Base-by-base conservation (phyloP, 306 rosid genomes). In the Ammopiptanthus mongolicus region DNA sequence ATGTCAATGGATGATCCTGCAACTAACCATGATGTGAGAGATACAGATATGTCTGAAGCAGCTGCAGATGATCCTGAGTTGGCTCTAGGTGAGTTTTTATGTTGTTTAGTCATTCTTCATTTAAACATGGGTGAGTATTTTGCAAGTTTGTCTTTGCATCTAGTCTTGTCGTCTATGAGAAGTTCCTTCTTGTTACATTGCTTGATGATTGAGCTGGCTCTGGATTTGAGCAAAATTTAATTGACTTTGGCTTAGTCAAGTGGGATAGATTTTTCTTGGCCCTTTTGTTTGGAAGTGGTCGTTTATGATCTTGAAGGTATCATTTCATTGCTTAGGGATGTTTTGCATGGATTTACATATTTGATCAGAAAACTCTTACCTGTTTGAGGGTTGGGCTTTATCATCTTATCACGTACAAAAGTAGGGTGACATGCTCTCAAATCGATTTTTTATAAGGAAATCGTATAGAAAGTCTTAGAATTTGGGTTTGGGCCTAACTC, bases 1-100 rank as follows among this genome's bases (percentile, higher is more conserved):
- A 96, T 90, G 98, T 96, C 97, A 8, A 90, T 96, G 99, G 96
- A 96, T 75, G 96, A 90, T 47, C 97, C 99, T 55, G 83, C 87
- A 37, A 64, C 80, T 37, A 74, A 72, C 77, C 79, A 84, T 22
- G 99, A 96, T 61, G 51, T 47, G 21, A 91, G 74, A 85, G 99
- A 96, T 71, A 79, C 91, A 52, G 93, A 90, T 83, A 90, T 96
- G 99, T 89, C 99, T 55, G 97, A 89, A 61, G 91, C 86, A 68
- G 79, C 85, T 69, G 81, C 89, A 42, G 93, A 77, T 31, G 99
- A 96, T 75, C 97, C 98, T 25, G 99, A 90, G 23, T 77, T 96
- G 88, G 99, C 98, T 69, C 84, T 91, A 58, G 99, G 99, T 96
- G 68, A 81, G 91, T 76, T 74, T 61, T 33, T 57, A 67, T 65